Evolutionary conservation across 148 eudicot genomes (phyloP).

Genomic region (Cornus controversa): DNA sequence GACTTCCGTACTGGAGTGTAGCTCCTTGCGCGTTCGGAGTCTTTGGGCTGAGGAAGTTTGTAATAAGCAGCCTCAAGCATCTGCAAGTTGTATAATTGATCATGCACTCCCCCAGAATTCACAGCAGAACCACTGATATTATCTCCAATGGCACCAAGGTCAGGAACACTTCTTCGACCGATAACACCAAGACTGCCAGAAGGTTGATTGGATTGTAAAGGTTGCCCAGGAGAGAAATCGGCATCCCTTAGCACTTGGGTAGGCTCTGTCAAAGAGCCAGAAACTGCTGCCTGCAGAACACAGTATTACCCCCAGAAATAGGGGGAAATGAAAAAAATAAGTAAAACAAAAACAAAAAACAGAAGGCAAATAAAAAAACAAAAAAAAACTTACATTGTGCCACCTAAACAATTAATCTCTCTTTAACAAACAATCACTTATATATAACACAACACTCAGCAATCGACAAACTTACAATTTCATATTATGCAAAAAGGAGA

Average conservation of each 20-base stretch:
- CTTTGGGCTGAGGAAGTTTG: slow-evolving; percentile 91
- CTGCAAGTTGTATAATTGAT: slow-evolving; percentile 63
- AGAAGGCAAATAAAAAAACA: too few relatives aligned
- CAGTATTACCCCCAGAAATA: too few relatives aligned
- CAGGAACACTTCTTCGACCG: slow-evolving; percentile 89
- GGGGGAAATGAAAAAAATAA: too few relatives aligned
- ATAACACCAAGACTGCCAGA: slow-evolving; percentile 84
- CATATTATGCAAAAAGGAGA: too few relatives aligned
- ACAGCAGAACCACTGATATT: slow-evolving; percentile 60
- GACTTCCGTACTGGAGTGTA: slow-evolving; percentile 71
- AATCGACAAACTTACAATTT: too few relatives aligned
- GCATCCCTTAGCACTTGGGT: slow-evolving; percentile 56
- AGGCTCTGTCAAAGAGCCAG: slow-evolving; percentile 64
- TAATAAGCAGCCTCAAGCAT: slow-evolving; percentile 90
- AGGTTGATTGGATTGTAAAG: slow-evolving; percentile 70
- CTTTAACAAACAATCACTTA: too few relatives aligned
- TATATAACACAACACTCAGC: too few relatives aligned
- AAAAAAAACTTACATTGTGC: too few relatives aligned
- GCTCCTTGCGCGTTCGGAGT: slow-evolving; percentile 85
- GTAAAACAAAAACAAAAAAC: not conserved
- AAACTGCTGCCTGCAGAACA: slow-evolving; percentile 53
- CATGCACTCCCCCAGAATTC: slow-evolving; percentile 66
- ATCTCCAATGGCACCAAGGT: slow-evolving; percentile 93
- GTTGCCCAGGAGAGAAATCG: slow-evolving; percentile 90
- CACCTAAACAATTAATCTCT: too few relatives aligned